phyloP scores from a whole-genome alignment of 192 early-diverging fungal species.

The Geranomyces michiganensis region DNA sequence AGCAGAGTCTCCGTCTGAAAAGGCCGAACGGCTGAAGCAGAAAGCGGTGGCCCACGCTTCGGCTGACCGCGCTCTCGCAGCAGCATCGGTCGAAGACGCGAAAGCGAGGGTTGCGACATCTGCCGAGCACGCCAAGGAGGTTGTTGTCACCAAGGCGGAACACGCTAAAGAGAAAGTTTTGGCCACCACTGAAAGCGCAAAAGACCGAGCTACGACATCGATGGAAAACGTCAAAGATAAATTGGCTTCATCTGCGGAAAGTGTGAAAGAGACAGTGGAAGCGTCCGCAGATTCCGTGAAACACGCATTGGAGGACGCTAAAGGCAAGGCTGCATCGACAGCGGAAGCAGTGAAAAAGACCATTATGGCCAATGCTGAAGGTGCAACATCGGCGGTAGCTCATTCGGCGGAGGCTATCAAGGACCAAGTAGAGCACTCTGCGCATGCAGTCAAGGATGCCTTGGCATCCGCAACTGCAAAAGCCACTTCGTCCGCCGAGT shows the following conservation, averaged over 20 bases:
- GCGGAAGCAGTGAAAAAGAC: neutral
- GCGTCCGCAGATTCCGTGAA: neutral
- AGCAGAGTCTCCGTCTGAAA: no score
- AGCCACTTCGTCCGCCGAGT: constrained; percentile 20
- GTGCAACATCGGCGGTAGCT: constrained; percentile 1
- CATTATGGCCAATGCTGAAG: neutral
- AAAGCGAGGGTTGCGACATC: neutral
- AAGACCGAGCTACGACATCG: neutral
- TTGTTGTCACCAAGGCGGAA: neutral
- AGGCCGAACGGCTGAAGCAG: no score
- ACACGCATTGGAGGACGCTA: neutral
- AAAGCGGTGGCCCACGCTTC: no score
- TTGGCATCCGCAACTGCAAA: neutral
- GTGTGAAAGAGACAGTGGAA: neutral
- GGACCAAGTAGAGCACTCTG: neutral
- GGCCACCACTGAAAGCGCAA: neutral
- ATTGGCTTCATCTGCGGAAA: constrained; percentile 4
- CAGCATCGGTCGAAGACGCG: constrained; percentile 10
- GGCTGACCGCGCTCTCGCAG: no score
- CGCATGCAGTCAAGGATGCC: constrained; percentile 23
- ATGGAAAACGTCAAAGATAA: constrained; percentile 9
- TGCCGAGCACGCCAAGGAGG: constrained; percentile 5
- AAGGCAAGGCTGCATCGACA: constrained; percentile 6
- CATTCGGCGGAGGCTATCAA: constrained; percentile 6
- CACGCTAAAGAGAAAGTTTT: constrained; percentile 3